phyloP scores from a whole-genome alignment of 139 green algal species.

The Nannochloris sp. region DNA sequence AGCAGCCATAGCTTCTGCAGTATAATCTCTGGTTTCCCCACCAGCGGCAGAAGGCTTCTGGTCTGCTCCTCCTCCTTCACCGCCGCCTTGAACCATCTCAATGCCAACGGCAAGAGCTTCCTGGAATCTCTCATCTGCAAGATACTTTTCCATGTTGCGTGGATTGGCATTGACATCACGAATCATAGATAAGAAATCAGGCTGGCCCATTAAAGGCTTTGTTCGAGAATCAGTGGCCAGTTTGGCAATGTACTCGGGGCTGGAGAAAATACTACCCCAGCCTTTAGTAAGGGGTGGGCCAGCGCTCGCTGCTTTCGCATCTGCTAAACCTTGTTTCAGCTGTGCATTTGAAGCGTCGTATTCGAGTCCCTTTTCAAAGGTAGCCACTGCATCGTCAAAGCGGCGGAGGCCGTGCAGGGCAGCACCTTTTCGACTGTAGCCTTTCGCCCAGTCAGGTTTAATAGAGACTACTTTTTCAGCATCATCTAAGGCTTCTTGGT shows the following conservation, averaged over 20 bases:
- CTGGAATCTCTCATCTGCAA: constrained; percentile 64
- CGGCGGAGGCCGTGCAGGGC: constrained; percentile 65
- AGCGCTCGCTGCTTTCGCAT: constrained; percentile 35
- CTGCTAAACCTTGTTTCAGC: constrained; percentile 51
- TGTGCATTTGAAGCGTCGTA: constrained; percentile 67
- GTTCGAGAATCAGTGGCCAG: constrained; percentile 82
- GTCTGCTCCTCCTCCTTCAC: not conserved
- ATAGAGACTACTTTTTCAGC: constrained; percentile 75
- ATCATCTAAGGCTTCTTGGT: constrained; percentile 74
- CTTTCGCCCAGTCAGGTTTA: constrained; percentile 90
- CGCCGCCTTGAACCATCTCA: constrained; percentile 35
- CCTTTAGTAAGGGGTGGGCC: not conserved
- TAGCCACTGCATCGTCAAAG: constrained; percentile 62
- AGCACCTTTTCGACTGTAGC: constrained; percentile 86
- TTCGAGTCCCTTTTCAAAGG: constrained; percentile 76
- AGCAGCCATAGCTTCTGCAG: not conserved
- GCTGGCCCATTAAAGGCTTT: constrained; percentile 62
- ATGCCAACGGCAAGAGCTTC: constrained; percentile 55
- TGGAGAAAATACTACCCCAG: constrained; percentile 28
- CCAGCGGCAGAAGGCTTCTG: not conserved
- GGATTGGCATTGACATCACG: constrained; percentile 65
- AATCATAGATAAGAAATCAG: constrained; percentile 89
- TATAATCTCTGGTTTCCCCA: not conserved
- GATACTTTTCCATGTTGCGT: constrained; percentile 48
- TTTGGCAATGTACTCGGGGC: constrained; percentile 66